Evolutionary conservation across 441 rosid genomes (phyloP), one percentile per base, ranked within the genome.

Genomic region (Gossypium davidsonii): DNA sequence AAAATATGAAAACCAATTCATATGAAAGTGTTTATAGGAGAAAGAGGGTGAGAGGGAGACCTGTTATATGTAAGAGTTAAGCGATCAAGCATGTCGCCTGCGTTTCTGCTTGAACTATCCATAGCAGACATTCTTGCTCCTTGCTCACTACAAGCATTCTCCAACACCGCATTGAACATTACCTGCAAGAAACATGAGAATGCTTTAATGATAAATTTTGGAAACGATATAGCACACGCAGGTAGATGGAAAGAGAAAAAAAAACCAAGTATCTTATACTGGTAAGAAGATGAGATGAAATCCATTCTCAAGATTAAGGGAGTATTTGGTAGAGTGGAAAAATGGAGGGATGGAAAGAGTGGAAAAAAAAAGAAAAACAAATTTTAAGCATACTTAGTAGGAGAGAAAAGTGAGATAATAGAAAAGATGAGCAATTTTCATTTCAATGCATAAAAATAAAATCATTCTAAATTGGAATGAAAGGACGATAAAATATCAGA

Each of bases 91-190:
- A 94, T 88, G 2, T 94, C 98, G 8, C 98, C 98, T 42, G 97
- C 97, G 79, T 94, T 94, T 82, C 97, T 88, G 86, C 97, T 94
- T 51, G 98, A 94, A 82, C 93, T 88, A 76, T 94, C 98, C 98
- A 94, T 94, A 31, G 98, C 98, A 76, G 97, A 91, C 97, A 94
- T 92, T 77, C 97, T 89, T 4, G 95, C 96, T 75, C 97, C 97
- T 86, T 87, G 89, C 85, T 92, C 97, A 84, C 97, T 92, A 88
- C 97, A 90, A 6, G 94, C 94, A 74, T 94, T 94, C 88, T 94
- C 98, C 82, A 92, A 57, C 71, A 89, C 87, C n/a, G 94, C 97
- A 78, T 92, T 90, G 89, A 90, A 92, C 85, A 92, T 57, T 18
- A 90, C 91, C 97, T 92, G 73, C 8, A 2, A 17, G 8, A 59